Percentiles rank a stretch among this genome's conserved stretches.
phyloP scores from a whole-genome alignment of 208 protist species.

The Angomonas ambiguus region DNA sequence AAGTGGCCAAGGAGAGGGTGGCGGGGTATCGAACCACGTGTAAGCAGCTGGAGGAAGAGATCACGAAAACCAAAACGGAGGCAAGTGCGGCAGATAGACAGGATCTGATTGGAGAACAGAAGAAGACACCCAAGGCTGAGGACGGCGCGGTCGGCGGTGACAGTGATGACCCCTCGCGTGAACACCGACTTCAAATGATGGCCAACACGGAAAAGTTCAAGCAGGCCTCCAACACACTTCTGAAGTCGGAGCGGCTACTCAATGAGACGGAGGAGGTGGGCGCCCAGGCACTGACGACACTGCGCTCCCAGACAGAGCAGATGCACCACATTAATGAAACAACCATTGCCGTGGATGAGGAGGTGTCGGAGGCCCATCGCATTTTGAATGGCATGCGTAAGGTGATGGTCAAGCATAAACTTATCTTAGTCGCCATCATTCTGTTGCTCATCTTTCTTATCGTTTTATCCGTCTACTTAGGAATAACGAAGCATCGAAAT shows the following conservation, averaged over 20 bases:
- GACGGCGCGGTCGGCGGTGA: slow-evolving; percentile 11
- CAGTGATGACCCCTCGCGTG: slow-evolving; percentile 43
- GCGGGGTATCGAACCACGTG: slow-evolving; percentile 32
- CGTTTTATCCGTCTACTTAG: slow-evolving; percentile 58
- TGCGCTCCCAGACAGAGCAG: slow-evolving; percentile 64
- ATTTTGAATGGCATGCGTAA: slow-evolving; percentile 61
- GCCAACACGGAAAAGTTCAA: slow-evolving; percentile 68
- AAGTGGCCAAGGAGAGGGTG: slow-evolving; percentile 40
- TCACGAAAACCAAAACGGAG: slow-evolving; percentile 35
- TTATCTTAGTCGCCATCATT: slow-evolving; percentile 55
- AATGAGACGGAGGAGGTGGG: slow-evolving; percentile 63
- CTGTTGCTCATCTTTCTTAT: slow-evolving; percentile 56
- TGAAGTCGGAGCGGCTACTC: slow-evolving; percentile 56
- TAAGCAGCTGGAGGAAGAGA: slow-evolving; percentile 30
- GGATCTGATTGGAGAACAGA: slow-evolving; percentile 37
- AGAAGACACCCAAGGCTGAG: neutral
- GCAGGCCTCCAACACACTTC: slow-evolving; percentile 46
- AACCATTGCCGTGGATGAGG: slow-evolving; percentile 62
- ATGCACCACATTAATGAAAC: slow-evolving; percentile 64
- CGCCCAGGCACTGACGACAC: slow-evolving; percentile 43
- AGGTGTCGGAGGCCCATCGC: slow-evolving; percentile 62
- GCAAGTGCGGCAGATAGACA: slow-evolving; percentile 44
- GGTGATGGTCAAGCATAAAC: slow-evolving; percentile 74
- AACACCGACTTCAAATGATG: slow-evolving; percentile 61
- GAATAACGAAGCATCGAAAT: slow-evolving; percentile 27